phyloP scores from a whole-genome alignment of 768 basidiomycete species.

The Amanita pallidorosea region DNA sequence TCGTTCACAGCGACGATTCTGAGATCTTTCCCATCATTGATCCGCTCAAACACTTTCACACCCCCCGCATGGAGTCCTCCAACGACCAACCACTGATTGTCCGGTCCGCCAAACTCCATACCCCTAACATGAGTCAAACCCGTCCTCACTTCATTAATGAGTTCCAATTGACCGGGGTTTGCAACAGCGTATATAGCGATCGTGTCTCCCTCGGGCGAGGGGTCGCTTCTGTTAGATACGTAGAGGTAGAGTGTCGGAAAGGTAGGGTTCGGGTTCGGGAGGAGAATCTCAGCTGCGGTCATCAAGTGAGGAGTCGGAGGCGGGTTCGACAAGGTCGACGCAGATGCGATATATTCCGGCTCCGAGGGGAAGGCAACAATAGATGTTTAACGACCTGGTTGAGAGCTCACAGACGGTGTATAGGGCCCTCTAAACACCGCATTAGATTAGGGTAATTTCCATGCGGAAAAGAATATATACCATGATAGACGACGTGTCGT shows the following conservation, averaged over 20 bases:
- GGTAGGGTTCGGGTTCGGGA: slow-evolving; percentile 39
- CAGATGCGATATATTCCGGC: slow-evolving; percentile 32
- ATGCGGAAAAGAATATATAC: slow-evolving; percentile 24
- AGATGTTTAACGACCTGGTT: slow-evolving; percentile 42
- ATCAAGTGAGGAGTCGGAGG: slow-evolving; percentile 34
- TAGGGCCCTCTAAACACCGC: slow-evolving; percentile 36
- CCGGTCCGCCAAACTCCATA: slow-evolving; percentile 53
- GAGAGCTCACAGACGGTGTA: slow-evolving; percentile 64
- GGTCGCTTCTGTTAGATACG: slow-evolving; percentile 67
- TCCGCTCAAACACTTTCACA: slow-evolving; percentile 60
- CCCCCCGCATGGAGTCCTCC: slow-evolving; percentile 58
- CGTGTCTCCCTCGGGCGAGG: slow-evolving; percentile 56
- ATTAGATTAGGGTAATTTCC: neutral
- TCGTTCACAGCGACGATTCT: slow-evolving; percentile 38
- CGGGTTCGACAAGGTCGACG: slow-evolving; percentile 37
- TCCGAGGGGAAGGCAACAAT: slow-evolving; percentile 30
- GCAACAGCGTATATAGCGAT: slow-evolving; percentile 58
- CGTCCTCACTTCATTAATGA: slow-evolving; percentile 54
- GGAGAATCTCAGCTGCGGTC: slow-evolving; percentile 62
- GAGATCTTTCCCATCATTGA: slow-evolving; percentile 46
- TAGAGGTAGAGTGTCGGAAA: slow-evolving; percentile 56
- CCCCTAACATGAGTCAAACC: slow-evolving; percentile 64
- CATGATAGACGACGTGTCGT: slow-evolving; percentile 53
- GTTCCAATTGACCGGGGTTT: slow-evolving; percentile 22
- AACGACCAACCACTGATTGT: slow-evolving; percentile 50